Percentiles rank a stretch among this genome's conserved stretches.
phyloP scores from a whole-genome alignment of 129 eudicot genomes.

The Helianthus tuberosus region DNA sequence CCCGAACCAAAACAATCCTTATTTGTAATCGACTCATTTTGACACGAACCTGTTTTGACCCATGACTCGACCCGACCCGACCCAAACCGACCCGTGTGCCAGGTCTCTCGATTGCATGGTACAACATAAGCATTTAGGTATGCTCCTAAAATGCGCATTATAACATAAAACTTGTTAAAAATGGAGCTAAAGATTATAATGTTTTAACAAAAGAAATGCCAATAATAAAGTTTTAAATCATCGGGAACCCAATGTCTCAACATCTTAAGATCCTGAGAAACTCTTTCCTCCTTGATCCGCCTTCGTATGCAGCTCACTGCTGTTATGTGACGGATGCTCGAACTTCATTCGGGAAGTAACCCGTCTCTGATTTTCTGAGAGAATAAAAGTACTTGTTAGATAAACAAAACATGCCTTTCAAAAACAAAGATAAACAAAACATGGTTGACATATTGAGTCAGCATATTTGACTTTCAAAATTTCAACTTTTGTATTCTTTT shows the following conservation, averaged over 20 bases:
- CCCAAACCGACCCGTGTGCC: too few relatives aligned
- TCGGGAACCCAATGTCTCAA: conserved; percentile 33
- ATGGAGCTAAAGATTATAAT: conserved; percentile 6
- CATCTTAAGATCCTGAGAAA: conserved; percentile 60
- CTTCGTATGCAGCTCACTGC: conserved; percentile 41
- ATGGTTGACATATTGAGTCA: not conserved
- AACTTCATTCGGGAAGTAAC: conserved; percentile 48
- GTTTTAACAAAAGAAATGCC: not conserved
- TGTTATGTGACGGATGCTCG: conserved; percentile 39
- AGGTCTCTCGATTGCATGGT: not conserved
- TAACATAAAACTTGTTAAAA: not conserved
- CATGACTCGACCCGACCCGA: too few relatives aligned
- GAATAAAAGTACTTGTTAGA: not conserved
- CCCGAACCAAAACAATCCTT: too few relatives aligned
- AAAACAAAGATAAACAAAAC: not conserved
- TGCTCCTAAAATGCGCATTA: too few relatives aligned
- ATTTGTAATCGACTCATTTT: too few relatives aligned
- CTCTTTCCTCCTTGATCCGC: conserved; percentile 53
- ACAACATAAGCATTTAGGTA: not conserved
- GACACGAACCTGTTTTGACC: too few relatives aligned
- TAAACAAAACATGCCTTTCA: not conserved
- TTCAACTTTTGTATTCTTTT: not conserved
- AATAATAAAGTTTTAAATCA: not conserved
- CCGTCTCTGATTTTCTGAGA: conserved; percentile 58
- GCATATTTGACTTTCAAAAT: conserved; percentile 1